Conservation (phyloP, 108 stramenopile genomes). For the Asterionellopsis glacialis region DNA sequence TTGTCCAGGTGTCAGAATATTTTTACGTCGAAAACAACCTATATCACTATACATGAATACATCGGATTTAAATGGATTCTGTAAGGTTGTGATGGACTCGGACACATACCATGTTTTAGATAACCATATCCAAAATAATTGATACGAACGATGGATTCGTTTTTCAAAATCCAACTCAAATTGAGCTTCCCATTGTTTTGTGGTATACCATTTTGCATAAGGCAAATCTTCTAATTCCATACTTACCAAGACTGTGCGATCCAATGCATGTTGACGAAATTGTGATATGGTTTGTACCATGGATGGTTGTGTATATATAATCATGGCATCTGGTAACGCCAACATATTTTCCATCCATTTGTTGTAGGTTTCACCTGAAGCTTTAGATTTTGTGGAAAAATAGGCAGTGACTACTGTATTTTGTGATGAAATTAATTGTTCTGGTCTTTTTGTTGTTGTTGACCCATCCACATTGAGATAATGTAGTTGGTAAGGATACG, state of each 20-base stretch:
- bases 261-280: conserved; percentile 38
- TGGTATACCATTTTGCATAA: conserved; percentile 20
- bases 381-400: conserved; percentile 48
- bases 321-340: conserved; percentile 58
- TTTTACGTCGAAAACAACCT: conserved; percentile 52
- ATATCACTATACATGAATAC: conserved; percentile 57
- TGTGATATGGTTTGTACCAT: conserved; percentile 36
- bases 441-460: too few species aligned
- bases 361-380: conserved; percentile 31
- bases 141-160: conserved; percentile 38
- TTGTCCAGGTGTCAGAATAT: conserved; percentile 14
- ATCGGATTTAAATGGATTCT: conserved; percentile 43
- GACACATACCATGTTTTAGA: conserved; percentile 48
- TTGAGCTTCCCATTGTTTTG: conserved; percentile 55
- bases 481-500: too few species aligned
- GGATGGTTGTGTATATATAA: conserved; percentile 52
- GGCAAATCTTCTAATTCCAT: conserved; percentile 41
- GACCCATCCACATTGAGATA: too few species aligned
- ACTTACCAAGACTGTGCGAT: conserved; percentile 43
- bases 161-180: conserved; percentile 53
- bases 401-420: conserved; percentile 62
- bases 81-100: conserved; percentile 27
- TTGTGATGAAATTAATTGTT: conserved; percentile 9
- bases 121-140: conserved; percentile 76
- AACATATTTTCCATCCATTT: conserved; percentile 66